These are phyloP conservation scores for Cladosporium phlei DNA, from an alignment of 2,329 filamentous ascomycete genomes.

Conservation along the genomic window DNA sequence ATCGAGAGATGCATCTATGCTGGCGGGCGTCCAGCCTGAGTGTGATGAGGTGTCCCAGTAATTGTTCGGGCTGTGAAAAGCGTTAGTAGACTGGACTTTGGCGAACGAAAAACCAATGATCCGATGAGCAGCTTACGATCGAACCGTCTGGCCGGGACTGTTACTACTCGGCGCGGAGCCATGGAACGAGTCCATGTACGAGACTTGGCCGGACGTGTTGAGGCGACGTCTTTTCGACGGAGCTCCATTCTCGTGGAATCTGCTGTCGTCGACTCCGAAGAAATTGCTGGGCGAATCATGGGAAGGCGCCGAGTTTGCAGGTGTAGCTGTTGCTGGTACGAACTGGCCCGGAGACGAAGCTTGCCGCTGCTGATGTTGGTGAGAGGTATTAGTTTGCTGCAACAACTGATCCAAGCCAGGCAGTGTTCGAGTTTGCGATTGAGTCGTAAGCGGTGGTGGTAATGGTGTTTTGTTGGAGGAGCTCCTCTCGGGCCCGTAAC, in stretches of 20 bases:
- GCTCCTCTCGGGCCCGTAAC: conserved; percentile 10
- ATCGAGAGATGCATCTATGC: conserved; percentile 5
- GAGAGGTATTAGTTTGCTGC: background rate
- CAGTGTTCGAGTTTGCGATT: background rate
- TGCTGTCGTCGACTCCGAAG: conserved; percentile 1
- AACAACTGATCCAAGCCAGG: background rate
- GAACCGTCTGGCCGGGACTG: background rate
- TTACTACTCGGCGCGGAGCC: background rate
- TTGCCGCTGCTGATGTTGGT: conserved; percentile 9
- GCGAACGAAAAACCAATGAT: too few species aligned
- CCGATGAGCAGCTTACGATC: background rate
- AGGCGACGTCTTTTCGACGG: conserved; percentile 8
- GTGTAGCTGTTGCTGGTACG: background rate
- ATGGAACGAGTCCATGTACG: conserved; percentile 7
- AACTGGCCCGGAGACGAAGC: conserved; percentile 4
- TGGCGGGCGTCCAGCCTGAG: conserved; percentile 21
- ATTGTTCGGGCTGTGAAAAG: conserved; percentile 15
- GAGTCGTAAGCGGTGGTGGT: background rate
- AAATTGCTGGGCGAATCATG: conserved; percentile 6
- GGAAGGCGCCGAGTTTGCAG: conserved; percentile 1
- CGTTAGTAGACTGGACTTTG: background rate
- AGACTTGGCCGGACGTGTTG: conserved; percentile 2
- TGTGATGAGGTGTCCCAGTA: conserved; percentile 18
- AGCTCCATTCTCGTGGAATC: conserved; percentile 8
- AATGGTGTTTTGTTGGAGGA: conserved; percentile 10